These are phyloP conservation scores for Tetrahymena malaccensis DNA, from an alignment of 73 alveolate genomes.

Conservation along the genomic window DNA sequence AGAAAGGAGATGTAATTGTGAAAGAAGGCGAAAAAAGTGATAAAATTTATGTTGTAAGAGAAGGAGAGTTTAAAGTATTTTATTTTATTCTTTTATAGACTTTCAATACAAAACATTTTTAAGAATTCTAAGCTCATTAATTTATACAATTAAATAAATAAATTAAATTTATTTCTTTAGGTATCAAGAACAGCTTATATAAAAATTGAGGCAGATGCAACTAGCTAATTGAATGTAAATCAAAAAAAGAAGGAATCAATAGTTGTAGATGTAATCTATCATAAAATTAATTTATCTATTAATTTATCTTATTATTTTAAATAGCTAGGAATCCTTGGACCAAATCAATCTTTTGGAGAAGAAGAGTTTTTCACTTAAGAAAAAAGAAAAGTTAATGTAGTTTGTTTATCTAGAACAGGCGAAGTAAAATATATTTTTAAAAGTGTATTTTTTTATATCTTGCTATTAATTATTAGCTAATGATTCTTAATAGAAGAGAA, in stretches of 20 bases:
- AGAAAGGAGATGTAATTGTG: neutral
- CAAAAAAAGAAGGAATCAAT: neutral
- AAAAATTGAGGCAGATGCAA: neutral
- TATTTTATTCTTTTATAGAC: neutral
- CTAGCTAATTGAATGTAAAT: neutral
- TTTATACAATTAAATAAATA: no score
- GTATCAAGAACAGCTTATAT: neutral
- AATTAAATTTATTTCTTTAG: neutral
- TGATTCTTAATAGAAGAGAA: neutral
- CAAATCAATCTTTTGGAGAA: neutral
- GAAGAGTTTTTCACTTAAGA: neutral
- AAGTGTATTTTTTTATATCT: neutral
- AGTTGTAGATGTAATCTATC: neutral
- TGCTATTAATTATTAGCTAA: neutral
- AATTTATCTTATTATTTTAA: neutral
- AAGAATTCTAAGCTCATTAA: no score
- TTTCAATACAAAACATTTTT: neutral
- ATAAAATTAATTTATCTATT: neutral
- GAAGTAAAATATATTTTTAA: neutral
- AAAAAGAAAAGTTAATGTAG: neutral
- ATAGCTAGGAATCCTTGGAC: neutral
- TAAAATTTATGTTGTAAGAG: neutral
- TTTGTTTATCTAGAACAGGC: neutral
- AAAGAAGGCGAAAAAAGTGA: neutral
- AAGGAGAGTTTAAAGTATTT: neutral